phyloP scores from a whole-genome alignment of 257 asterid genomes.

The Craterostigma plantagineum region DNA sequence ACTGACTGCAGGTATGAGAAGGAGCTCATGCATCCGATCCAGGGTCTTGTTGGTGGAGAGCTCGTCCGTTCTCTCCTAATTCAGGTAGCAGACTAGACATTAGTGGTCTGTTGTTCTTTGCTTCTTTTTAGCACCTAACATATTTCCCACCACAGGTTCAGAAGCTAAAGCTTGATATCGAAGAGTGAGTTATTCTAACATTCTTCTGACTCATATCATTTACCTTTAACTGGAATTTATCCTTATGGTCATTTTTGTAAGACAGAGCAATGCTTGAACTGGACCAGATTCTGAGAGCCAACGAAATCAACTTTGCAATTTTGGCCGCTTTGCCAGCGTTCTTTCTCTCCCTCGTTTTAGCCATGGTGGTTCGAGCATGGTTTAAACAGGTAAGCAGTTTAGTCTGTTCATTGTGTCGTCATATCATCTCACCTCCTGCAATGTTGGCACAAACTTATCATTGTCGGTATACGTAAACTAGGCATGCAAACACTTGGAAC shows the following conservation, averaged over 20 bases:
- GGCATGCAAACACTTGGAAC: too few relatives aligned
- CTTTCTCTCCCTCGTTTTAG: conserved; percentile 56
- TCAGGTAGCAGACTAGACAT: conserved; percentile 38
- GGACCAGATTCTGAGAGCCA: conserved; percentile 96
- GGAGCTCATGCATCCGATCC: conserved; percentile 89
- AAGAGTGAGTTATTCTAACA: conserved; percentile 76
- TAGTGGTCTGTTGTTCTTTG: conserved; percentile 6
- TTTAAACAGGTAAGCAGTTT: conserved; percentile 55
- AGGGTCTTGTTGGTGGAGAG: conserved; percentile 87
- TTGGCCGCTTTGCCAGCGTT: conserved; percentile 99
- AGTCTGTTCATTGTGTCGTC: too few relatives aligned
- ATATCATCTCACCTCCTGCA: too few relatives aligned
- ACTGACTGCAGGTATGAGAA: conserved; percentile 54
- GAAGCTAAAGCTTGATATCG: conserved; percentile 91
- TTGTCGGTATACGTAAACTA: too few relatives aligned
- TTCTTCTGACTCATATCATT: conserved; percentile 8
- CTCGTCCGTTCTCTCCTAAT: conserved; percentile 85
- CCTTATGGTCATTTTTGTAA: conserved; percentile 13
- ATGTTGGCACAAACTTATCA: too few relatives aligned
- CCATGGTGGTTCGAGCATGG: conserved; percentile 86
- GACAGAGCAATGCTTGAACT: conserved; percentile 99
- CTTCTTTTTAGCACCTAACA: conserved; percentile 17
- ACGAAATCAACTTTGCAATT: conserved; percentile 95
- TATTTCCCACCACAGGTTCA: conserved; percentile 53
- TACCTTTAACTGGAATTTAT: conserved; percentile 11